Base-by-base conservation (phyloP, 2,329 filamentous ascomycete genomes). In the Penicillium sp. region DNA sequence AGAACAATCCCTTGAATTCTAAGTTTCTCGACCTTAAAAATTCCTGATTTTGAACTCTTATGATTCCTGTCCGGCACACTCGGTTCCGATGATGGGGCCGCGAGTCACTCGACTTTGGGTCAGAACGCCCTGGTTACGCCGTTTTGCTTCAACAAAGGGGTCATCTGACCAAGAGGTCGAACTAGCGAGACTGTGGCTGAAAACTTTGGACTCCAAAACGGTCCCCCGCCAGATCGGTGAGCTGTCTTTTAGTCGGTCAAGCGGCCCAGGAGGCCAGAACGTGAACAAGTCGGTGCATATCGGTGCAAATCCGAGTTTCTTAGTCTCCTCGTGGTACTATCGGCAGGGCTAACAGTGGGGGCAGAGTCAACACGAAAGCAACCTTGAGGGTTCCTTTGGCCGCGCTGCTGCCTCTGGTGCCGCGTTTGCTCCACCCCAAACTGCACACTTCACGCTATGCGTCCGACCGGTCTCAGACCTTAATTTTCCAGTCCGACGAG, bases 241-340 rank as follows among this genome's bases (percentile, higher is more conserved):
- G 59, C 69, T 88, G 62, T 84, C 79, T 49, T 88, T 86, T 70
- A 87, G 84, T 68, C 79, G 85, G 56, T 87, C 85, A 3, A 86
- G 84, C 52, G 86, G 86, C 3, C 86, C 86, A 19, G 86, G 86
- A 50, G 86, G 86, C 11, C 86, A 88, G 71, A 88, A 88, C 75
- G 86, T 88, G 55, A 88, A 88, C 74, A 88, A 88, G 86, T 88
- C 73, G 62, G 78, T 68, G 45, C 74, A 88, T 88, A 86, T 88
- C 73, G 62, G 78, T 68, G 47, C 56, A 62, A 56, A 52, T 59
- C 52, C 50, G 58, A 55, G 19, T 26, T 49, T 52, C 13, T 35
- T 48, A 22, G 16, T 19, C 35, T 37, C 29, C 46, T 14, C 4
- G n/a, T 9, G 22, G 13, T 31, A 52, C 24, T 53, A 53, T 53